Conservation (phyloP, 1,284 basidiomycete species). For the Laetiporus sulphureus region DNA sequence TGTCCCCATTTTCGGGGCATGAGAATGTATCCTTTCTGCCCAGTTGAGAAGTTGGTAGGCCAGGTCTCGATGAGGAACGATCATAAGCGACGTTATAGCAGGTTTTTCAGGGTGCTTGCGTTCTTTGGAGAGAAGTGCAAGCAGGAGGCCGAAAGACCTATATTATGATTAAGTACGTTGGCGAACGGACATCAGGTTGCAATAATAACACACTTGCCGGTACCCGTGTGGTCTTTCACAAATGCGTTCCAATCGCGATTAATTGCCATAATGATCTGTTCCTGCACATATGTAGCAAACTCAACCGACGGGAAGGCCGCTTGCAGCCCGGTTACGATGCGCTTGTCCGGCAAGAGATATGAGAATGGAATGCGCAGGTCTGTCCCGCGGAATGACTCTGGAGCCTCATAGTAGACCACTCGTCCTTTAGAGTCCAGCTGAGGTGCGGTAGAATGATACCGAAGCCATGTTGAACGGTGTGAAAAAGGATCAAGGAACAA, state of each 20-base stretch:
- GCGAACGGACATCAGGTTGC: not conserved
- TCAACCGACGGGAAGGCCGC: conserved; percentile 58
- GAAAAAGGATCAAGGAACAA: too few species aligned
- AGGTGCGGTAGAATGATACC: not conserved
- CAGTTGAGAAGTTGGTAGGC: conserved; percentile 64
- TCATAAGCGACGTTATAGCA: conserved; percentile 41
- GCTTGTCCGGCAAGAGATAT: conserved; percentile 35
- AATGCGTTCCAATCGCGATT: conserved; percentile 52
- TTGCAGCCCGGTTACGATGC: conserved; percentile 40
- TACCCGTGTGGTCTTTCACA: conserved; percentile 63
- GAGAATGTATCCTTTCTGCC: conserved; percentile 47
- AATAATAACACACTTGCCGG: conserved; percentile 59
- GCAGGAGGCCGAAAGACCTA: conserved; percentile 64
- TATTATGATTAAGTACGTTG: not conserved
- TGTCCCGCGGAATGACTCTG: not conserved
- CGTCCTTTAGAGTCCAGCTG: conserved; percentile 1
- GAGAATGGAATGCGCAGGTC: conserved; percentile 3
- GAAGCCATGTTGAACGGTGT: not conserved
- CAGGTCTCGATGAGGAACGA: conserved; percentile 72
- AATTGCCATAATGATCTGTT: conserved; percentile 55
- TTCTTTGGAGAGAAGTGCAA: conserved; percentile 58
- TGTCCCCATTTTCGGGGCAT: conserved; percentile 19
- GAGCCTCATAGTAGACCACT: not conserved
- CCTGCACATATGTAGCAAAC: conserved; percentile 53
- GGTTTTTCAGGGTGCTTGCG: conserved; percentile 26